These are phyloP conservation scores for Sphenostylis stenocarpa DNA, from an alignment of 306 rosid species.

Conservation along the genomic window DNA sequence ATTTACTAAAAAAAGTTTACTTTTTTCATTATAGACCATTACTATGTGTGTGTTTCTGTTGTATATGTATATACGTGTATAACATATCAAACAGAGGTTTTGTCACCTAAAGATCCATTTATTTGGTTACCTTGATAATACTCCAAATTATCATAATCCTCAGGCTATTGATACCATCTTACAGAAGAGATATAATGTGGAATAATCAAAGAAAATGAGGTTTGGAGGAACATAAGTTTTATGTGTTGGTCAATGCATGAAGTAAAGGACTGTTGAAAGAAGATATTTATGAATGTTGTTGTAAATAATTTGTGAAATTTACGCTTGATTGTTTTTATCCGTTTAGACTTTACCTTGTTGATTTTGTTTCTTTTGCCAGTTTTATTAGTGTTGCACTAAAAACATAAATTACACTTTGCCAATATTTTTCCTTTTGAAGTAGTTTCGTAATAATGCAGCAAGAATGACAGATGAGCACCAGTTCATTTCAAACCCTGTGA, in stretches of 20 bases:
- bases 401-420: not conserved
- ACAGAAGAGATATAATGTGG: not conserved
- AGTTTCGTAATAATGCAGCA: constrained; percentile 27
- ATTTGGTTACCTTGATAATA: not conserved
- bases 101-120: not conserved
- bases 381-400: not conserved
- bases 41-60: not conserved
- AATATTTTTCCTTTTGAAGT: not conserved
- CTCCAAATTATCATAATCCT: not conserved
- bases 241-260: not conserved
- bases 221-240: not conserved
- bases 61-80: not conserved
- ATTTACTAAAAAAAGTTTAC: not conserved
- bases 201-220: constrained; percentile 1
- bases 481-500: constrained; percentile 4
- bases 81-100: not conserved
- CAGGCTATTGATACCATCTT: constrained; percentile 9
- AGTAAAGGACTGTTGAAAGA: not conserved
- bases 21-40: not conserved
- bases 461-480: not conserved
- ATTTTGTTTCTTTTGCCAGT: constrained; percentile 6
- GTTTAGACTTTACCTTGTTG: not conserved
- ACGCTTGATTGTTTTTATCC: constrained; percentile 2
- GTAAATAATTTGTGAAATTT: not conserved
- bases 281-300: constrained; percentile 4